These are phyloP conservation scores for Exophiala spinifera DNA, from an alignment of 2,329 filamentous ascomycete species.

Conservation along the genomic window DNA sequence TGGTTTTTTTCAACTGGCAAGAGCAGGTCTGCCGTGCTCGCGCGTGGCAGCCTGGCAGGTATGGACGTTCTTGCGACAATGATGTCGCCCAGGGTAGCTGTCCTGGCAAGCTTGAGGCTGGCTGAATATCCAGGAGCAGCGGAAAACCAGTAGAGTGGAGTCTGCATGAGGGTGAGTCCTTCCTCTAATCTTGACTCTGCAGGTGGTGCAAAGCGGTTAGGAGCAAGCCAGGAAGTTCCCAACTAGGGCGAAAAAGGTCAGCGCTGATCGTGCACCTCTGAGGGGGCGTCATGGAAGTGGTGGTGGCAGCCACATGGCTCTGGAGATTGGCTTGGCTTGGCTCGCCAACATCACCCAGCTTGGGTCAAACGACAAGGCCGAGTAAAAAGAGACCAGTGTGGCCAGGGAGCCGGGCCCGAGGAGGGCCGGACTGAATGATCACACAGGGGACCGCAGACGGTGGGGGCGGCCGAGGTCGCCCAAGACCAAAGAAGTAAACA, in stretches of 20 bases:
- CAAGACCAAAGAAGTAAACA: constrained; percentile 1
- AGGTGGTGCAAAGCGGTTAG: neutral
- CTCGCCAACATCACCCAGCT: constrained; percentile 2
- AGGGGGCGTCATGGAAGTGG: constrained; percentile 10
- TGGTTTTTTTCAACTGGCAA: too few species aligned
- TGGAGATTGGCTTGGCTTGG: constrained; percentile 30
- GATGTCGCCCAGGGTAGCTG: constrained; percentile 8
- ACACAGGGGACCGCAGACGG: neutral
- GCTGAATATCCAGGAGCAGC: constrained; percentile 16
- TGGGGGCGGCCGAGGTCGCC: neutral
- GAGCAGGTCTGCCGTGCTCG: too few species aligned
- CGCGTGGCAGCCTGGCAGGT: constrained; percentile 17
- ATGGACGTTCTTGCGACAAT: constrained; percentile 1
- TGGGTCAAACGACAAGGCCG: constrained; percentile 2
- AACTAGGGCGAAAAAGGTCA: neutral
- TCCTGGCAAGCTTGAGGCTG: constrained; percentile 15
- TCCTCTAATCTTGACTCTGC: neutral
- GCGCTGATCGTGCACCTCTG: neutral
- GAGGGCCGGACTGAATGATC: constrained; percentile 3
- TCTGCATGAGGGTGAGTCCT: constrained; percentile 1
- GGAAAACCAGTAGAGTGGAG: constrained; percentile 1
- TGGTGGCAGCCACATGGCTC: constrained; percentile 27
- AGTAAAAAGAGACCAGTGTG: constrained; percentile 13
- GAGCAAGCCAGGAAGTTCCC: constrained; percentile 2
- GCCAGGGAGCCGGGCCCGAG: too few species aligned